A percentile compares a stretch with the other conserved stretches of the same genome.
Conservation (phyloP, 225 moss, liverwort and hornwort genomes). For the Climacium dendroides region DNA sequence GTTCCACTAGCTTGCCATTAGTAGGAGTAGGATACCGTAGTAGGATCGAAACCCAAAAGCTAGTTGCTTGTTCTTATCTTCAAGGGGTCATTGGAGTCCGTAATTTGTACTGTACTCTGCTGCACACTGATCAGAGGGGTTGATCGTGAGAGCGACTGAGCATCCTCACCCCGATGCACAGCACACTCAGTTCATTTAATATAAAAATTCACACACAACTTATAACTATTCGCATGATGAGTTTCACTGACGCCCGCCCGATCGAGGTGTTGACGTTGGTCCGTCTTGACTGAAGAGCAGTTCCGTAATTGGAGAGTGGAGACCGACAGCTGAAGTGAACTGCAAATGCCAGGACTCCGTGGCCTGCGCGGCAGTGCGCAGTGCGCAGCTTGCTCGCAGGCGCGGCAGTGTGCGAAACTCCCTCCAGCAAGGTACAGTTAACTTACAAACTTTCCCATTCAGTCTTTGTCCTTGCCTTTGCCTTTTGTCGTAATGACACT, state of each 20-base stretch:
- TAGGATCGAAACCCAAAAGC: neutral
- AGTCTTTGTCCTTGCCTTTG: neutral
- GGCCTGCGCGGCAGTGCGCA: too few species aligned
- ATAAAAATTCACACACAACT: neutral
- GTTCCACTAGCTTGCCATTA: neutral
- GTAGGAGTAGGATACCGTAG: too few species aligned
- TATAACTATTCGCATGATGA: too few species aligned
- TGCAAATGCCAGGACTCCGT: neutral
- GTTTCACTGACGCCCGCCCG: too few species aligned
- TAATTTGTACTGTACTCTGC: neutral
- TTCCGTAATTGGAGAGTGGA: neutral
- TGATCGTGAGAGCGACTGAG: neutral
- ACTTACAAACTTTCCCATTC: neutral
- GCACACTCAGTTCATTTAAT: neutral
- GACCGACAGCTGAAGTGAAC: neutral
- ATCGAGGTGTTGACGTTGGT: neutral
- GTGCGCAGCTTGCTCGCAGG: too few species aligned
- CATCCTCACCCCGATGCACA: neutral
- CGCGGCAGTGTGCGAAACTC: neutral
- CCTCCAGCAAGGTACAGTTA: neutral
- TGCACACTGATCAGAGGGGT: neutral
- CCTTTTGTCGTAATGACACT: neutral
- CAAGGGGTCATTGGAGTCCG: neutral
- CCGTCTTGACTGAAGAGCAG: too few species aligned
- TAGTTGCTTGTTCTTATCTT: slow-evolving; percentile 4